Evolutionary conservation across 257 asterid species (phyloP), one percentile per base, ranked within the genome.

Genomic region (Nicotiana tabacum): DNA sequence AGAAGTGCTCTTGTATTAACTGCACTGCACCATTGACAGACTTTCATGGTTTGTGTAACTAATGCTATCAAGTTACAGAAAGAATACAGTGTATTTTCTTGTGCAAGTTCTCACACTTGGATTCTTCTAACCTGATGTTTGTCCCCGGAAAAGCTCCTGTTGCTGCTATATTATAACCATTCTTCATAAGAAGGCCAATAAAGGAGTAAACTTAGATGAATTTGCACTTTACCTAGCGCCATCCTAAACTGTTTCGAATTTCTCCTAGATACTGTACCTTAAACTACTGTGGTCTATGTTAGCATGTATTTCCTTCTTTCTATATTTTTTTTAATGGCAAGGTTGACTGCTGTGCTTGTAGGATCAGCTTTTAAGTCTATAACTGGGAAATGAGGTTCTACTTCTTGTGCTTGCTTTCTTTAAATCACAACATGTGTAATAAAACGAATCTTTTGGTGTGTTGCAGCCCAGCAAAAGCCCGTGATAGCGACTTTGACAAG

Each of bases 401-500:
- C 13, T 32, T 66, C 27, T 13, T 24, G 24, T 74, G 39, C 24
- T 74, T 48, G 79, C 39, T 3, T 74, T 48, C 55, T 46, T 46
- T 24, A 74, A 46, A 74, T 74, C 37, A 13, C 62, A 74, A 12
- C 21, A 21, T 72, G 24, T 13, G 35, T 74, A 48, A 21, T 74
- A 60, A 61, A 74, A 43, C 24, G 4, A 43, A 57, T 64, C 30
- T 15, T 64, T 46, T 48, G 78, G 77, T 74, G 81, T 84, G 86
- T 81, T 90, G 69, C 95, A 96, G 99, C 95, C 9, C 97, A 88
- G n/a, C 98, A 92, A 89, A 94, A 84, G 91, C 95, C 97, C 77
- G 98, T 94, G 68, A 91, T 96, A 77, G 91, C 92, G 82, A 94
- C 97, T 82, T 89, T 96, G 89, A 93, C 95, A 10, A 88, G 97